These are phyloP conservation scores for Lactarius hatsudake DNA, from an alignment of 768 basidiomycete genomes.

Conservation along the genomic window DNA sequence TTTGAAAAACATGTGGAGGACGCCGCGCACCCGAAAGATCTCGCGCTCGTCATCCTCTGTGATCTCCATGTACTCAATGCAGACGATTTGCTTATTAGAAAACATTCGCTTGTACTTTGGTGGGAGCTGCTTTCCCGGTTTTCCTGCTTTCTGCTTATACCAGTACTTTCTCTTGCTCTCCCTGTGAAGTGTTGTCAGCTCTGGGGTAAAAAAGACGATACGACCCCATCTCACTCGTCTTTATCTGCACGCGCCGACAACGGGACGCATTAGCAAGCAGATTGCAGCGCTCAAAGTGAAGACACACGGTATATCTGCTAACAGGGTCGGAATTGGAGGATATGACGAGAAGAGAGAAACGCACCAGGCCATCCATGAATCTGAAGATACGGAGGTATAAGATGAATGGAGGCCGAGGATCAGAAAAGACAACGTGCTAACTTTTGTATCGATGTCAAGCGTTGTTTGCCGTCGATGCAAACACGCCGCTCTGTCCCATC, in stretches of 20 bases:
- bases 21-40: constrained; percentile 34
- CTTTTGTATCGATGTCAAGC: constrained; percentile 64
- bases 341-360: constrained; percentile 31
- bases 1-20: neutral
- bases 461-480: constrained; percentile 74
- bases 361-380: constrained; percentile 54
- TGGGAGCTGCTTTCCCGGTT: constrained; percentile 35
- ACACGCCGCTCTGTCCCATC: constrained; percentile 46
- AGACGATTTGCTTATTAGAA: constrained; percentile 46
- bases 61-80: constrained; percentile 45
- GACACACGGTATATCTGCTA: constrained; percentile 20
- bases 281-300: neutral
- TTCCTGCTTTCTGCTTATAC: constrained; percentile 32
- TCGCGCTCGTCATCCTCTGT: constrained; percentile 33
- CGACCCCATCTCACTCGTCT: constrained; percentile 37
- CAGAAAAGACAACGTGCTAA: constrained; percentile 30
- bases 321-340: neutral
- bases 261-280: neutral
- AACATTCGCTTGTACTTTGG: constrained; percentile 39
- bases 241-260: constrained; percentile 33
- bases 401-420: neutral
- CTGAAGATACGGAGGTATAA: constrained; percentile 33
- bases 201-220: no score
- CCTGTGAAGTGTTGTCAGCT: constrained; percentile 2
- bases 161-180: constrained; percentile 35